Evolutionary conservation across 2,329 filamentous ascomycete genomes (phyloP).

Genomic region (Lojkania enalia): DNA sequence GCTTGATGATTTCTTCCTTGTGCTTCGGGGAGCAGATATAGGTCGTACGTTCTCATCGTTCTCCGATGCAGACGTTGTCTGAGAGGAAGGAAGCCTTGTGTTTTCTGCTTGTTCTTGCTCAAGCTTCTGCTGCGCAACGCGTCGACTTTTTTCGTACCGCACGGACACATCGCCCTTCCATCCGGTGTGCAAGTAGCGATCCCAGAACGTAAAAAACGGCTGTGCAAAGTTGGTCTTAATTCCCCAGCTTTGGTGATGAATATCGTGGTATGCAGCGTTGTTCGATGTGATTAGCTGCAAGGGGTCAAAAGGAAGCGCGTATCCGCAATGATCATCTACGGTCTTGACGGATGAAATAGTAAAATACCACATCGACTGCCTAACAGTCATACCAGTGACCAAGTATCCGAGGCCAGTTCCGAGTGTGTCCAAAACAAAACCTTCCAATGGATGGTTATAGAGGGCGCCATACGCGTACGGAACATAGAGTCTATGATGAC

Average conservation of each 20-base stretch:
- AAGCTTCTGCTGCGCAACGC: slow-evolving; percentile 60
- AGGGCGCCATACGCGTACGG: slow-evolving; percentile 96
- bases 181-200: slow-evolving; percentile 76
- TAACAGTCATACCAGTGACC: slow-evolving; percentile 75
- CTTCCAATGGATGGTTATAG: slow-evolving; percentile 95
- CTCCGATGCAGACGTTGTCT: slow-evolving; percentile 20
- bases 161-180: slow-evolving; percentile 69
- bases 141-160: slow-evolving; percentile 61
- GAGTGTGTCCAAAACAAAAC: slow-evolving; percentile 88
- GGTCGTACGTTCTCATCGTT: slow-evolving; percentile 29
- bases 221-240: slow-evolving; percentile 95
- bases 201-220: slow-evolving; percentile 96
- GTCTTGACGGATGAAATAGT: slow-evolving; percentile 90
- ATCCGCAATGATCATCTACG: slow-evolving; percentile 96
- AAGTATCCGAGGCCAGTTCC: slow-evolving; percentile 86
- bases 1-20: slow-evolving; percentile 47
- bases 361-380: slow-evolving; percentile 90
- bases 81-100: too few species aligned
- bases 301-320: slow-evolving; percentile 92
- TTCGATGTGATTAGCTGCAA: slow-evolving; percentile 90
- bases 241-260: slow-evolving; percentile 98
- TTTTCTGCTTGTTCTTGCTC: slow-evolving; percentile 51
- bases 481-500: slow-evolving; percentile 95
- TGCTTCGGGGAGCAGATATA: slow-evolving; percentile 44
- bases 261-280: slow-evolving; percentile 95